A percentile compares a stretch with the other conserved stretches of the same genome.
Evolutionary conservation across 257 asterid species (phyloP).

Genomic region (Nicotiana tabacum): DNA sequence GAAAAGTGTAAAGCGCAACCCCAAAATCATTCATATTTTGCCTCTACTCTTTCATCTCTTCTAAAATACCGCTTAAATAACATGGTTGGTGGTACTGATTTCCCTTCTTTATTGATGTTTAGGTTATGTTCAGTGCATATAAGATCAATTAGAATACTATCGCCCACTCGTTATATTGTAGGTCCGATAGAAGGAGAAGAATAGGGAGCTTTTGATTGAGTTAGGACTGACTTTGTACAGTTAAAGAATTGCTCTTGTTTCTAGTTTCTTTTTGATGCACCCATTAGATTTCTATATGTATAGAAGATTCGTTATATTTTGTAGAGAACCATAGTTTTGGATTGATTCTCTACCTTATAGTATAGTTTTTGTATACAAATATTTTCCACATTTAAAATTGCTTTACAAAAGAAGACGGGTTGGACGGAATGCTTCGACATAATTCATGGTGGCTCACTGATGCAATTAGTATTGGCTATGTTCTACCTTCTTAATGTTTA

Average conservation of each 20-base stretch:
- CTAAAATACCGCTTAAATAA: neutral
- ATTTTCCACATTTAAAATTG: neutral
- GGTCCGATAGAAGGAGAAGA: neutral
- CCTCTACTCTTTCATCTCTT: neutral
- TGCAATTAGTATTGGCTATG: neutral
- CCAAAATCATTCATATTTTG: neutral
- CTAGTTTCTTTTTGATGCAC: neutral
- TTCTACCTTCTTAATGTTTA: neutral
- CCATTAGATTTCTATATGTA: neutral
- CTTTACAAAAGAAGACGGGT: neutral
- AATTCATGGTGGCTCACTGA: conserved; percentile 1
- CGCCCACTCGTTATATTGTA: neutral
- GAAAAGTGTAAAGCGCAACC: neutral
- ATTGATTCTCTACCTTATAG: neutral
- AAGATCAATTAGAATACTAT: neutral
- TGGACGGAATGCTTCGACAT: neutral
- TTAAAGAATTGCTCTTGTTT: neutral
- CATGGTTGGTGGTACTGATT: neutral
- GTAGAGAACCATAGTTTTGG: neutral
- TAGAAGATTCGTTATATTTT: neutral
- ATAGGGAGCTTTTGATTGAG: conserved; percentile 3
- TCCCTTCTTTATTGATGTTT: neutral
- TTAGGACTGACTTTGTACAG: conserved; percentile 3
- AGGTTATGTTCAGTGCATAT: neutral
- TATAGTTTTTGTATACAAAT: neutral